These are phyloP conservation scores for Penicillium cinerascens DNA, from an alignment of 495 filamentous ascomycete genomes.

Conservation along the genomic window DNA sequence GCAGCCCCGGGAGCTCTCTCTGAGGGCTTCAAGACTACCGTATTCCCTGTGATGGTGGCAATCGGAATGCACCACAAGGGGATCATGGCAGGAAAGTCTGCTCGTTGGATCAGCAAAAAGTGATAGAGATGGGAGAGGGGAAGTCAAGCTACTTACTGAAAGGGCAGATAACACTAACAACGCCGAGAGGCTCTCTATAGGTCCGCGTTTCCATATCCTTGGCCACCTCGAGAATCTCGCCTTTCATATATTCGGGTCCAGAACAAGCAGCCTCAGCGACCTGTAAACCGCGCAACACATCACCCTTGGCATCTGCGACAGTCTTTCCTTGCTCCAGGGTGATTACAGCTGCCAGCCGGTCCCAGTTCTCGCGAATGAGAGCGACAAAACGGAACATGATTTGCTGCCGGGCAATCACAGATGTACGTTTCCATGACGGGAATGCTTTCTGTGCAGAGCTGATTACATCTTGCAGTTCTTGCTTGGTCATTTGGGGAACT, in stretches of 20 bases:
- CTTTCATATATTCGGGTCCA: slow-evolving; percentile 8
- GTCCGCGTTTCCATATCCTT: slow-evolving; percentile 93
- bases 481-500: slow-evolving; percentile 4
- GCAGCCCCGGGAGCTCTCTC: slow-evolving; percentile 66
- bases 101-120: not conserved
- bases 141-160: slow-evolving; percentile 38
- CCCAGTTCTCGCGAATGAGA: slow-evolving; percentile 9
- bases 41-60: slow-evolving; percentile 84
- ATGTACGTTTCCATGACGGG: slow-evolving; percentile 2
- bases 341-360: slow-evolving; percentile 6
- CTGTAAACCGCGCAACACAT: slow-evolving; percentile 8
- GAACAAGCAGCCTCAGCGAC: slow-evolving; percentile 7
- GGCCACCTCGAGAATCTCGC: slow-evolving; percentile 64
- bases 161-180: slow-evolving; percentile 87
- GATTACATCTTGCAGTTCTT: slow-evolving; percentile 1
- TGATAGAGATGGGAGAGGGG: not conserved
- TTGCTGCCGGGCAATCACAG: slow-evolving; percentile 7
- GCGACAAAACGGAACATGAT: slow-evolving; percentile 7
- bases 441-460: slow-evolving; percentile 6
- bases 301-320: slow-evolving; percentile 6
- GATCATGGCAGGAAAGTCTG: slow-evolving; percentile 57
- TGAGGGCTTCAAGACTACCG: slow-evolving; percentile 82
- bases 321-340: slow-evolving; percentile 13
- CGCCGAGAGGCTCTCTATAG: slow-evolving; percentile 81
- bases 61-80: slow-evolving; percentile 88